Base-by-base conservation (phyloP, 805 yeast species). In the Metschnikowia noctiluminum region DNA sequence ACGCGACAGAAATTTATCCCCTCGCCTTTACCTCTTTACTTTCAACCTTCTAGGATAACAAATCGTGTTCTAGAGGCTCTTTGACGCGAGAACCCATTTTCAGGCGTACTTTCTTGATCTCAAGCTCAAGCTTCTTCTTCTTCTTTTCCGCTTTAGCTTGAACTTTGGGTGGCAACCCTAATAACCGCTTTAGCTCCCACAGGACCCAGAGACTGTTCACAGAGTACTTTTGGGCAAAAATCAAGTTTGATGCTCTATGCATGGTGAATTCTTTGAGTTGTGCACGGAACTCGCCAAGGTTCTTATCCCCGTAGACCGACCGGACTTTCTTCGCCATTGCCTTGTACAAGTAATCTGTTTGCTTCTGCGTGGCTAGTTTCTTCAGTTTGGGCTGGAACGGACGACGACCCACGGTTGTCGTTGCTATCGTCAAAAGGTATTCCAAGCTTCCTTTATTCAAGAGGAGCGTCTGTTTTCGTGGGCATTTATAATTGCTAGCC, bases 221-320 rank as follows among this genome's bases (percentile, higher is more conserved):
- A 6, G 71, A 65, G 46, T 60, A 67, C 35, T 54, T 59, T 27
- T 55, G 26, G 0, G 73, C 74, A 58, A 70, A 66, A 9, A 69
- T 62, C 38, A 70, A 50, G 16, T 43, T 48, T 0, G 61, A 48
- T 0, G 66, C 70, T 35, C 61, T 50, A 9, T 14, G 15, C 40
- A 43, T 45, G 16, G 34, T 38, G 30, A 66, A 14, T 3, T 27
- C 12, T 9, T 27, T 2, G 12, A 68, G 16, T 12, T 43, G 37
- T 1, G 51, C 35, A n/a, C 27, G 10, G 8, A 66, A 50, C 26
- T 45, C 40, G 6, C 38, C 43, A 10, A 43, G 42, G 10, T 51
- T 31, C 1, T 51, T 57, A 2, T n/a, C 32, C 4, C 54, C 56
- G 37, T 50, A 51, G 7, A 38, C 13, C 11, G 15, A 15, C 26